These are phyloP conservation scores for Aureobasidium subglaciale DNA, from an alignment of 2,329 filamentous ascomycete genomes.

Conservation along the genomic window DNA sequence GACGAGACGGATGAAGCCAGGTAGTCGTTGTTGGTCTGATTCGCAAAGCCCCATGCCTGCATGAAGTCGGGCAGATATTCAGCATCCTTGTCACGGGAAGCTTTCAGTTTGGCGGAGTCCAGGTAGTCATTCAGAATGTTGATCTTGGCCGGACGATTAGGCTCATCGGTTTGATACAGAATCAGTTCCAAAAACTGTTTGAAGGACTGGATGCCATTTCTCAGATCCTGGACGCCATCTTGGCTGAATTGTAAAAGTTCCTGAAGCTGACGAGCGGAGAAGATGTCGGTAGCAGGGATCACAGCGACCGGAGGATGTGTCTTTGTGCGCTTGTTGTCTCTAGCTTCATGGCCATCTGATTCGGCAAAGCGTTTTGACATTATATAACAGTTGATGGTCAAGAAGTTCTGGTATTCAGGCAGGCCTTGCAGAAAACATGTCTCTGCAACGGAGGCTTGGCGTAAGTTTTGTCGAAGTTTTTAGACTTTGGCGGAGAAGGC, in stretches of 20 bases:
- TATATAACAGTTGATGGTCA: background rate
- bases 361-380: conserved; percentile 15
- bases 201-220: conserved; percentile 64
- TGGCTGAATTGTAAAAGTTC: conserved; percentile 65
- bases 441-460: background rate
- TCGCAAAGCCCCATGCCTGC: conserved; percentile 80
- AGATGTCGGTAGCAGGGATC: conserved; percentile 36
- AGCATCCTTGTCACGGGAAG: conserved; percentile 47
- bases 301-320: background rate
- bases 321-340: conserved; percentile 6
- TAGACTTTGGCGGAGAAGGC: background rate
- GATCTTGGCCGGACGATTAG: conserved; percentile 42
- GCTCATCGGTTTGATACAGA: conserved; percentile 48
- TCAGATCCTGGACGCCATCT: conserved; percentile 54
- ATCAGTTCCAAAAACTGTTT: conserved; percentile 62
- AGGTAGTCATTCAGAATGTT: conserved; percentile 64
- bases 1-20: conserved; percentile 75
- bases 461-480: background rate
- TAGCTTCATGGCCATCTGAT: background rate
- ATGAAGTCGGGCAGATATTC: conserved; percentile 71
- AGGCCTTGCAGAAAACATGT: conserved; percentile 8
- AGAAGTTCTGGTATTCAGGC: background rate
- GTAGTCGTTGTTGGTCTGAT: conserved; percentile 70
- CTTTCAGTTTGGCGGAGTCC: conserved; percentile 47
- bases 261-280: conserved; percentile 59